Base-by-base conservation (phyloP, 164 flowering plant species). In the Hamamelis virginiana region DNA sequence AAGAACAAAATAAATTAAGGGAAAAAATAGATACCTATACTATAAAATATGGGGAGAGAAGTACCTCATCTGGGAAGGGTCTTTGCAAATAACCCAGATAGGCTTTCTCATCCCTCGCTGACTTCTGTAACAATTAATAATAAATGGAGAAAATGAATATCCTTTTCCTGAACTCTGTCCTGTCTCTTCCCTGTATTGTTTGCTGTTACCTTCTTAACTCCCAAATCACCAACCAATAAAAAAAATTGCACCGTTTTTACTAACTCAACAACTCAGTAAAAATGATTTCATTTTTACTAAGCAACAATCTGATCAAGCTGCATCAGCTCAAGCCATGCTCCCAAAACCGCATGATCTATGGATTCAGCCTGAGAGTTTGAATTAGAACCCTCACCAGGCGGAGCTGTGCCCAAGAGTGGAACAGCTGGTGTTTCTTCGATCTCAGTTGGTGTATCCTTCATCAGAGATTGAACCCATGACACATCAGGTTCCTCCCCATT, bases 311-410 rank as follows among this genome's bases (percentile, higher is more conserved):
- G 84, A 76, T 80, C 80, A 60, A 81, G 79, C 65, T 78, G 84
- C 81, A 81, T 75, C 77, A 76, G 80, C 72, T 78, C 83, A 23
- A 78, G 74, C 80, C 81, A 78, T 25, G 80, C 80, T 5, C 84
- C 81, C 46, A 81, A 57, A 48, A 76, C 80, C 0, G 80, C 73
- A 43, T 74, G 75, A 68, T 81, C 84, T 50, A 52, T 45, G 15
- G 77, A 67, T 15, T 77, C 83, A 47, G 38, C 64, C 50, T 67
- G 76, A 43, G 80, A 59, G 53, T 63, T 72, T 0, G 75, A 16
- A 47, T 60, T 60, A 1, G 52, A 56, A 74, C 65, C 59, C 76
- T 76, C 81, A 59, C 62, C 77, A 68, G 77, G 33, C 3, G 69
- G 53, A 2, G 65, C 53, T 12, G 59, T 67, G 41, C 72, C 69